Conservation (phyloP, 768 basidiomycete species). For the Amanita molliuscula region DNA sequence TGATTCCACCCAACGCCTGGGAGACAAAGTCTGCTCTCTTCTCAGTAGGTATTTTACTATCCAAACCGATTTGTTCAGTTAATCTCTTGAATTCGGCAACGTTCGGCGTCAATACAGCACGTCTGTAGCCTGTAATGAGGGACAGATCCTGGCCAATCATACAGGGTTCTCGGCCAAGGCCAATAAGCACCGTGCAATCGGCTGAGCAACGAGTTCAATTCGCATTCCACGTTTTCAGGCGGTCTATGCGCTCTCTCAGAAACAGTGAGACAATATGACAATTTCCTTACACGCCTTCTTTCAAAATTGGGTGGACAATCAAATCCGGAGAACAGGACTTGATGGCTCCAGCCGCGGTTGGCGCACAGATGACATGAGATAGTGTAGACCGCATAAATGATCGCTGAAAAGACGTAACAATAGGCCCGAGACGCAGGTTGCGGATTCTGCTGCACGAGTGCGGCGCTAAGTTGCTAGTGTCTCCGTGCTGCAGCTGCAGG, state of each 20-base stretch:
- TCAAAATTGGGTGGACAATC: constrained; percentile 91
- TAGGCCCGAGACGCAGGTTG: constrained; percentile 25
- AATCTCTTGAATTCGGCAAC: constrained; percentile 87
- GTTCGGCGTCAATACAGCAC: constrained; percentile 89
- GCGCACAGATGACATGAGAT: constrained; percentile 96
- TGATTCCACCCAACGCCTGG: constrained; percentile 70
- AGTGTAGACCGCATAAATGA: constrained; percentile 28
- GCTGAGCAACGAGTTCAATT: constrained; percentile 59
- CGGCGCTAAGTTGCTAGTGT: no score
- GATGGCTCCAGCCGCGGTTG: constrained; percentile 84
- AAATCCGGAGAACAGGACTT: constrained; percentile 96
- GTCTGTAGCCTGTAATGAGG: constrained; percentile 74
- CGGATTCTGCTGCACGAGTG: no score
- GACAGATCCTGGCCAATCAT: constrained; percentile 73
- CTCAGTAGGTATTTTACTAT: constrained; percentile 35
- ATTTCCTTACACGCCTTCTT: constrained; percentile 45
- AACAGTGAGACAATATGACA: background rate
- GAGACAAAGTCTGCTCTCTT: constrained; percentile 68
- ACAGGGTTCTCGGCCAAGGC: constrained; percentile 81
- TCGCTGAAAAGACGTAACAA: background rate
- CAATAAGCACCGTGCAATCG: constrained; percentile 90
- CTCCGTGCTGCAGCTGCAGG: no score
- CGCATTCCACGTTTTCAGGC: constrained; percentile 33
- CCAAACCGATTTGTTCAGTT: constrained; percentile 62
- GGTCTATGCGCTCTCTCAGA: constrained; percentile 25